These are phyloP conservation scores for Candida dajiaensis DNA, from an alignment of 805 yeast genomes.

Conservation along the genomic window DNA sequence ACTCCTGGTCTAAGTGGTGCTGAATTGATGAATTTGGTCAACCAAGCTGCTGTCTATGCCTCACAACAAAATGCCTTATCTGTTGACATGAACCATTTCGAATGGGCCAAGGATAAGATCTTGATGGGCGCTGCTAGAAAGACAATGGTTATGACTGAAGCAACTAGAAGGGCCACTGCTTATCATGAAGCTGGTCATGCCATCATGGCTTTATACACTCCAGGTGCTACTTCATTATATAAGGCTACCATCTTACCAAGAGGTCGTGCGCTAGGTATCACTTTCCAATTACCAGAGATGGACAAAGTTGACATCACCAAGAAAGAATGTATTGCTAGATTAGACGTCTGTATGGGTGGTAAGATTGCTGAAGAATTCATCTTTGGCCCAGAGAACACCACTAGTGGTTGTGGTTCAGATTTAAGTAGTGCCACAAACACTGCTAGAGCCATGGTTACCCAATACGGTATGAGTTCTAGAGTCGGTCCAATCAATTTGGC, in stretches of 20 bases:
- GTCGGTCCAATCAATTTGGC: conserved; percentile 90
- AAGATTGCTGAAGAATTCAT: conserved; percentile 93
- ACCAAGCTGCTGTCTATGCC: conserved; percentile 97
- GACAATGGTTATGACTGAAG: conserved; percentile 97
- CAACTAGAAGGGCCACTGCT: conserved; percentile 88
- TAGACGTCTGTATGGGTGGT: conserved; percentile 99
- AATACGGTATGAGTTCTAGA: conserved; percentile 91
- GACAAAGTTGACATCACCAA: conserved; percentile 93
- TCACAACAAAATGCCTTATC: conserved; percentile 87
- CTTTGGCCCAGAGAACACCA: conserved; percentile 87
- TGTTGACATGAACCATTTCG: conserved; percentile 87
- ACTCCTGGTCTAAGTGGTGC: conserved; percentile 99
- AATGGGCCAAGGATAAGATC: conserved; percentile 99
- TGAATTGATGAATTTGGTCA: conserved; percentile 88
- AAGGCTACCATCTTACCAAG: conserved; percentile 96
- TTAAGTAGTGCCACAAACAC: conserved; percentile 83
- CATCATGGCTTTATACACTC: conserved; percentile 90
- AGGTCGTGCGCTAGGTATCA: conserved; percentile 94
- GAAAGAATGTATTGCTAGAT: conserved; percentile 80
- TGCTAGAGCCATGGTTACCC: conserved; percentile 95
- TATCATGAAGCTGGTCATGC: conserved; percentile 99
- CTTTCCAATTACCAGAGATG: conserved; percentile 97
- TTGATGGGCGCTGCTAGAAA: conserved; percentile 97
- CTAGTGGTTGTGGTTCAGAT: conserved; percentile 94
- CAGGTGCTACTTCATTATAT: conserved; percentile 93